A percentile compares a stretch with the other conserved stretches of the same genome.
Evolutionary conservation across 768 basidiomycete genomes (phyloP).

Genomic region (Suillus subaureus): DNA sequence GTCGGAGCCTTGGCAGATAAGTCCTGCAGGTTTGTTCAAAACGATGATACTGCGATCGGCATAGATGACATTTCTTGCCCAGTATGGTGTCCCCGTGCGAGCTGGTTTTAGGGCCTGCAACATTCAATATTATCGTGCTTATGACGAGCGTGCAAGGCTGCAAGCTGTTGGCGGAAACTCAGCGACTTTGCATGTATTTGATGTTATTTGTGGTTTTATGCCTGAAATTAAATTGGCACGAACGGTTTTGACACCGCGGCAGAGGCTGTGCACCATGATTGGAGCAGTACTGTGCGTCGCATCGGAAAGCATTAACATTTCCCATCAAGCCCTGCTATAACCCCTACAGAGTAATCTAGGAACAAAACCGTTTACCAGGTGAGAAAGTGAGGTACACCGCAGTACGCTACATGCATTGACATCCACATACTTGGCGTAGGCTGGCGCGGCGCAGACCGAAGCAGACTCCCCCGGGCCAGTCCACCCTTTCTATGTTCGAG

Average conservation of each 20-base stretch:
- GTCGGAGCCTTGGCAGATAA: conserved; percentile 52
- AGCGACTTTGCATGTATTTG: not conserved
- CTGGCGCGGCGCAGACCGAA: too few relatives aligned
- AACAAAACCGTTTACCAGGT: not conserved
- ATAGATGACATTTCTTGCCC: conserved; percentile 45
- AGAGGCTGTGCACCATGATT: too few relatives aligned
- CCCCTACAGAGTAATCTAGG: not conserved
- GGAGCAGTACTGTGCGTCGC: not conserved
- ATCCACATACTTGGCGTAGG: not conserved
- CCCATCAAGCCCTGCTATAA: not conserved
- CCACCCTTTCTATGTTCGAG: not conserved
- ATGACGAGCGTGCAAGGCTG: not conserved
- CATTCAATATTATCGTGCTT: not conserved
- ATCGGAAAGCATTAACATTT: not conserved
- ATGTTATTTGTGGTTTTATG: conserved; percentile 1
- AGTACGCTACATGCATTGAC: not conserved
- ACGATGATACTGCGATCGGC: conserved; percentile 56
- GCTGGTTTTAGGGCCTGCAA: conserved; percentile 4
- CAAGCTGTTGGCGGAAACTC: not conserved
- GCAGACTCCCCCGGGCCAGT: not conserved
- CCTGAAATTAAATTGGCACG: not conserved
- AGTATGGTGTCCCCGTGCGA: conserved; percentile 21
- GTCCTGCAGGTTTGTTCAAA: conserved; percentile 61
- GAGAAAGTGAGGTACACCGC: not conserved
- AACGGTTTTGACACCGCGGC: not conserved